Conservation (phyloP, 2,329 filamentous ascomycete genomes). For the Diplodia corticola region DNA sequence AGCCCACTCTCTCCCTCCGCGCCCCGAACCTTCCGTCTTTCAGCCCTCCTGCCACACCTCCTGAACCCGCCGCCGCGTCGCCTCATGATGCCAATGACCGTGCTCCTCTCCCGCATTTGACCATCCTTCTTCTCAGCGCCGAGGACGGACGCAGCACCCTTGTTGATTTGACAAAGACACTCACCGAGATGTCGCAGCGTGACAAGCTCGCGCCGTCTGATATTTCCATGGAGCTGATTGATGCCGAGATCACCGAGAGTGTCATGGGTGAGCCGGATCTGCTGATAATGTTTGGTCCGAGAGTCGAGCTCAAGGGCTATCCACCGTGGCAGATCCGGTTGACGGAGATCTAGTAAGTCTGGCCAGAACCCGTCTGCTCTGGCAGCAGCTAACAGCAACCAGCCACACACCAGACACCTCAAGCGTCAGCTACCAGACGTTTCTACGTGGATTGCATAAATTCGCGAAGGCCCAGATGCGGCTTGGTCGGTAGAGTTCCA, state of each 20-base stretch:
- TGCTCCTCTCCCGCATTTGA: slow-evolving; percentile 46
- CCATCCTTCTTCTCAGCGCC: slow-evolving; percentile 77
- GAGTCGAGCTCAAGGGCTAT: slow-evolving; percentile 83
- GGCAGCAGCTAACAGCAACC: neutral
- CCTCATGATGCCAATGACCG: slow-evolving; percentile 36
- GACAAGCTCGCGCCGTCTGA: slow-evolving; percentile 79
- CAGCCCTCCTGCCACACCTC: slow-evolving; percentile 48
- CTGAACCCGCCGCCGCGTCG: slow-evolving; percentile 39
- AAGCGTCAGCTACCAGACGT: slow-evolving; percentile 90
- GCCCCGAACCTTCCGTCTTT: slow-evolving; percentile 69
- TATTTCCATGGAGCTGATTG: slow-evolving; percentile 81
- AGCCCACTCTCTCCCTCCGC: slow-evolving; percentile 69
- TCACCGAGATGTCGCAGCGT: slow-evolving; percentile 92
- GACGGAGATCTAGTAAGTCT: slow-evolving; percentile 82
- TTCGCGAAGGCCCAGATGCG: slow-evolving; percentile 88
- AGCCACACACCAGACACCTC: slow-evolving; percentile 67
- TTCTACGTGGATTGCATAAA: slow-evolving; percentile 78
- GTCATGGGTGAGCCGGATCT: slow-evolving; percentile 90
- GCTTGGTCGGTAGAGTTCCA: slow-evolving; percentile 59
- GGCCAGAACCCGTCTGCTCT: neutral
- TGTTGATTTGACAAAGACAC: slow-evolving; percentile 90
- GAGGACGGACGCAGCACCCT: slow-evolving; percentile 91
- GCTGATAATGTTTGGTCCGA: slow-evolving; percentile 81
- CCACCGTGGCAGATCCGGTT: slow-evolving; percentile 94
- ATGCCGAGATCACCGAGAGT: slow-evolving; percentile 76